Base-by-base conservation (phyloP, 805 yeast species). In the Ogataea angusta region DNA sequence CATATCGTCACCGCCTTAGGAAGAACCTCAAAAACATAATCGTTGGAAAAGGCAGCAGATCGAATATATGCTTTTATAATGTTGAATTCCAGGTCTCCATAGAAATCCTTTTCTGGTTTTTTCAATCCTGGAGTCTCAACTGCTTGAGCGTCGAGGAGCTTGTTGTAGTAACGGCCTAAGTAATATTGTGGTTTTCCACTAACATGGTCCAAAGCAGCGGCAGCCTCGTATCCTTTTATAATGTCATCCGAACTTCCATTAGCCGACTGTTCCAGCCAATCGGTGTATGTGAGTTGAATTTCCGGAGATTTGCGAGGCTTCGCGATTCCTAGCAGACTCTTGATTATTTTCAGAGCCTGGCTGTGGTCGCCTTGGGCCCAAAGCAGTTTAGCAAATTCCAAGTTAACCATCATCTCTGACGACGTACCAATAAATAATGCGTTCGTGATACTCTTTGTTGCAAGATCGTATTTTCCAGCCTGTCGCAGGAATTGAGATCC, bases 331-430 rank as follows among this genome's bases (percentile, higher is more conserved):
- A 54, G 43, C 2, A 76, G 60, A 12, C 72, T 69, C 7, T 72
- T 72, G 26, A 86, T 65, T 6, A 78, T 68, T 37, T 83, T 80
- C 31, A 91, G 70, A 0, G 98, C 98, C 50, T 88, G 82, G 17
- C 89, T 75, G 45, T 78, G 86, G 47, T 88, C 95, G 1, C 95
- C 96, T 56, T 85, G 87, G 3, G 80, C 82, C 97, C 98, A 91
- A 28, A 88, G 62, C 7, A 93, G 69, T 42, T 85, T 80, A 0
- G 96, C 82, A 59, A 84, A 82, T 57, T 89, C 95, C 28, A 84
- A 62, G 43, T 81, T 82, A 6, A 85, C 81, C 5, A 37, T 27
- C 2, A 47, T 36, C 12, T 56, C 53, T 17, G 67, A 66, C 6
- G 62, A 55, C 21, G 67, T 63, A 9, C 67, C 68, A 12, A 64